Percentiles rank a stretch among this genome's conserved stretches.
These are phyloP conservation scores for Polytolypa hystricis DNA, from an alignment of 2,329 filamentous ascomycete species.

Conservation along the genomic window DNA sequence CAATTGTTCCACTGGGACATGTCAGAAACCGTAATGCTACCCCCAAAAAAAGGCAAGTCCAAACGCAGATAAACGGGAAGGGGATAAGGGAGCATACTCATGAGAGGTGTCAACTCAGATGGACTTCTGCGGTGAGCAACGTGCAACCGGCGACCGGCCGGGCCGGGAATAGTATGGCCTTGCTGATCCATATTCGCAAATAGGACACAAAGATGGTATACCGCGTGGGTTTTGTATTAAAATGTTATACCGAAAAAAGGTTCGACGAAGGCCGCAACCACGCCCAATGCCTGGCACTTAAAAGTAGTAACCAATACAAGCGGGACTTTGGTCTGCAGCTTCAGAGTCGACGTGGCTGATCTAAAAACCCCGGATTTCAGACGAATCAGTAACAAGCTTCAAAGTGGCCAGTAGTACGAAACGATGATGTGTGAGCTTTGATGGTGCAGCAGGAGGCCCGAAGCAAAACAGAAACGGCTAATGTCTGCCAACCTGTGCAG, in stretches of 20 bases:
- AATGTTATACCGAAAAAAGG: too few species aligned
- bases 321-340: constrained; percentile 1
- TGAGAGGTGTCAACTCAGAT: constrained; percentile 83
- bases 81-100: constrained; percentile 61
- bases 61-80: constrained; percentile 20
- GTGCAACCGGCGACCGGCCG: constrained; percentile 72
- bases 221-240: too few species aligned
- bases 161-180: constrained; percentile 46
- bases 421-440: too few species aligned
- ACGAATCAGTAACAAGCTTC: too few species aligned
- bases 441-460: too few species aligned
- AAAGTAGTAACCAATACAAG: constrained; percentile 1
- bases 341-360: constrained; percentile 3
- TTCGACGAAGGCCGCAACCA: constrained; percentile 4
- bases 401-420: too few species aligned
- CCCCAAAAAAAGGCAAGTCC: background rate
- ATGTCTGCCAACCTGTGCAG: too few species aligned
- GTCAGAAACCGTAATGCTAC: constrained; percentile 5
- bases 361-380: too few species aligned
- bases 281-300: constrained; percentile 1
- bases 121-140: constrained; percentile 90
- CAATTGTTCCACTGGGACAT: constrained; percentile 72
- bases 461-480: too few species aligned
- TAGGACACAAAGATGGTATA: background rate
- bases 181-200: constrained; percentile 47